Evolutionary conservation across 73 alveolate genomes (phyloP).

Genomic region (Loxodes magnus): DNA sequence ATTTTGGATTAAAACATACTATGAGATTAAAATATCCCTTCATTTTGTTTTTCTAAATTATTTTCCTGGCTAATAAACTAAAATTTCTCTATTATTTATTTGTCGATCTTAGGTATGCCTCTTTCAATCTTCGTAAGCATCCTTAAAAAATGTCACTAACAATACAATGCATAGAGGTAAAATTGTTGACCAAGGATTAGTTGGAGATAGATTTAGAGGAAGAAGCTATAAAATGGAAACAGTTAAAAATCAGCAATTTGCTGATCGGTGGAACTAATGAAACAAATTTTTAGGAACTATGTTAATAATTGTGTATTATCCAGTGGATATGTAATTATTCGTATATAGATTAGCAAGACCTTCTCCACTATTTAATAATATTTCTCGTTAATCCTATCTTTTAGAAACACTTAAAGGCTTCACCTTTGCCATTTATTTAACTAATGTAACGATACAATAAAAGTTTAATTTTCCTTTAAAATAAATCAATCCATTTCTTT

Average conservation of each 20-base stretch:
- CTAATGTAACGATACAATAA: no score
- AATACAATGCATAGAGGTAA: slow-evolving; percentile 68
- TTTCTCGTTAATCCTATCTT: slow-evolving; percentile 7
- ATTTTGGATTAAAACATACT: slow-evolving; percentile 11
- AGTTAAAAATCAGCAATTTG: slow-evolving; percentile 69
- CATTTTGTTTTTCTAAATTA: not conserved
- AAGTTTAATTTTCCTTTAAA: no score
- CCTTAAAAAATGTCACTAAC: slow-evolving; percentile 68
- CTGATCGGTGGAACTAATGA: slow-evolving; percentile 64
- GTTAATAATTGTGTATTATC: not conserved
- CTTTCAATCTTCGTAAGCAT: slow-evolving; percentile 62
- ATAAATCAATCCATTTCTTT: no score
- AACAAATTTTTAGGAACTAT: slow-evolving; percentile 45
- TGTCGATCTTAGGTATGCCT: slow-evolving; percentile 1
- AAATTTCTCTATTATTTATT: slow-evolving; percentile 9
- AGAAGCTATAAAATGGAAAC: slow-evolving; percentile 36
- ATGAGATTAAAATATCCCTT: slow-evolving; percentile 2
- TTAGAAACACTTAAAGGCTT: no score
- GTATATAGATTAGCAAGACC: not conserved
- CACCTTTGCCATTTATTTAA: no score
- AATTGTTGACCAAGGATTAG: slow-evolving; percentile 51
- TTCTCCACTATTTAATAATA: not conserved
- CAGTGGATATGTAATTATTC: not conserved
- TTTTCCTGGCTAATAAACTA: not conserved
- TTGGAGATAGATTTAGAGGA: slow-evolving; percentile 8